A percentile compares a stretch with the other conserved stretches of the same genome.
Conservation (phyloP, 495 filamentous ascomycete species). For the Trichoderma parareesei region DNA sequence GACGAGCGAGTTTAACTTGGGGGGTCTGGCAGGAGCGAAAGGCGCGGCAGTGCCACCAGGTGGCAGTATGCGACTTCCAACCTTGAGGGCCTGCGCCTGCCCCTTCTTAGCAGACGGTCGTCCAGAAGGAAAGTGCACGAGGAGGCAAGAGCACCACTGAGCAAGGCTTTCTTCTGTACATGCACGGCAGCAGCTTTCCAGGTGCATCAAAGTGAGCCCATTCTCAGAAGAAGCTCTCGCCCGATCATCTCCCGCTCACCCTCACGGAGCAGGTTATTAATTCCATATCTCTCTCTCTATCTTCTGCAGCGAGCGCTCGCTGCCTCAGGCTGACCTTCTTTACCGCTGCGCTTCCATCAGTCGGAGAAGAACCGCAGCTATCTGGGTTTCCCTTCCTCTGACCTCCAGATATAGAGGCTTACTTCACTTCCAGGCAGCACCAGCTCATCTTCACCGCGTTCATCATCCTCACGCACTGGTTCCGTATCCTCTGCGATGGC, state of each 20-base stretch:
- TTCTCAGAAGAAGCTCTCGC: not conserved
- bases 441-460: not conserved
- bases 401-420: not conserved
- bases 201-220: not conserved
- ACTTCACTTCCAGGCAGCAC: not conserved
- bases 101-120: not conserved
- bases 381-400: not conserved
- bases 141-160: not conserved
- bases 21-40: not conserved
- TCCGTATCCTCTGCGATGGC: slow-evolving; percentile 17
- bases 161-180: not conserved
- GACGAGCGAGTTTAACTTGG: not conserved
- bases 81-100: not conserved
- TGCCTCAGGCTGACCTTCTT: not conserved
- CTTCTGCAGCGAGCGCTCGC: not conserved
- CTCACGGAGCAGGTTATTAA: not conserved
- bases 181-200: not conserved
- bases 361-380: not conserved
- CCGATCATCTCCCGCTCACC: not conserved
- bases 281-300: not conserved
- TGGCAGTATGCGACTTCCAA: not conserved
- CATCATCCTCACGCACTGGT: not conserved
- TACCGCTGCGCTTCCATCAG: not conserved
- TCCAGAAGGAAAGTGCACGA: not conserved
- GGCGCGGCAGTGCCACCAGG: not conserved